Percentiles rank a stretch among this genome's conserved stretches.
These are phyloP conservation scores for Fraxinus baroniana DNA, from an alignment of 305 asterid species.

Conservation along the genomic window DNA sequence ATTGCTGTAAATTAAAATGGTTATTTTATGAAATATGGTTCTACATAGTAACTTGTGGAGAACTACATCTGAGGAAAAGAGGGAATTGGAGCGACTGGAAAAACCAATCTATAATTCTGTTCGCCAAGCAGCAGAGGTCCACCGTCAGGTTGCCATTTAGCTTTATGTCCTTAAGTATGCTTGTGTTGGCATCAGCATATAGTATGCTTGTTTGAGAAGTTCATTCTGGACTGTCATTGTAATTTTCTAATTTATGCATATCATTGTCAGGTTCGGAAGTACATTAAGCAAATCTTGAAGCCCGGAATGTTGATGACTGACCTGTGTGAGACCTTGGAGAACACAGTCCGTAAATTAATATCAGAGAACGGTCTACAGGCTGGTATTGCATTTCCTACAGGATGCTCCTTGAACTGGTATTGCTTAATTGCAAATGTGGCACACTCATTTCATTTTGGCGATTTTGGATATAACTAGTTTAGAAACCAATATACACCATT, in stretches of 20 bases:
- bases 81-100: conserved; percentile 84
- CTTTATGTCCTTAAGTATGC: conserved; percentile 10
- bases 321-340: conserved; percentile 91
- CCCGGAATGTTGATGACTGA: conserved; percentile 98
- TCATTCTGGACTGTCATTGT: background rate
- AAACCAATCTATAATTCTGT: conserved; percentile 81
- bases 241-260: background rate
- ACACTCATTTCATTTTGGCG: conserved; percentile 6
- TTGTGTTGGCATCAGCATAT: background rate
- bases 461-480: background rate
- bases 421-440: background rate
- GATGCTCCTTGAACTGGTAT: conserved; percentile 54
- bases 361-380: conserved; percentile 70
- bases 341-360: conserved; percentile 84
- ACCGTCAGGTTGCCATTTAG: conserved; percentile 71
- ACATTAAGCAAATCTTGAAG: conserved; percentile 70
- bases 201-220: background rate
- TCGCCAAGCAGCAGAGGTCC: conserved; percentile 99
- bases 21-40: conserved; percentile 21
- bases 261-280: conserved; percentile 70
- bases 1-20: conserved; percentile 19
- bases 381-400: conserved; percentile 58
- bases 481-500: background rate
- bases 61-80: conserved; percentile 94
- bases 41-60: conserved; percentile 87